Evolutionary conservation across 768 basidiomycete genomes (phyloP), one percentile per base, ranked within the genome.

Genomic region (Leccinum subgranulosum): DNA sequence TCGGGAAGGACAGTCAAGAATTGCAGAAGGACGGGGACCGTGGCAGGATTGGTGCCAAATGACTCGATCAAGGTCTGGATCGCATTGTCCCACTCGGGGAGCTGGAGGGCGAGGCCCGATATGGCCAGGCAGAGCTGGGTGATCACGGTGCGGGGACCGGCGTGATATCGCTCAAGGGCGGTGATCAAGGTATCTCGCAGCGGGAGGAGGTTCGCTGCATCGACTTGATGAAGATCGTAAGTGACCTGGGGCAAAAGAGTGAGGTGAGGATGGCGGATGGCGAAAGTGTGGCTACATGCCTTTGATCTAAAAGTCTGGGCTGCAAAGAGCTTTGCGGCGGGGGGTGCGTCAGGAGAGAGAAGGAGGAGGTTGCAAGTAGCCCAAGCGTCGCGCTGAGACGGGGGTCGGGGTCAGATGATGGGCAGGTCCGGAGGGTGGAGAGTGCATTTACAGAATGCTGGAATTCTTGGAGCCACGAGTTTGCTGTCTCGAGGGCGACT

Each of bases 301-400:
- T 99, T 99, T 50, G 90, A 81, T 70, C 95, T 81, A 71, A 99
- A 92, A 0, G 97, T 98, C 74, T 99, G 97, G 1, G 96, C 94
- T 9, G 94, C 95, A 68, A 99, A 98, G 53, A 97, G 75, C 71
- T 93, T 92, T 39, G 92, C 92, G 53, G 92, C 82, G 31, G 78
- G 70, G 3, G 92, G 90, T 3, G 84, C 85, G 64, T 93, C 88
- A 47, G 86, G 83, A 6, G 87, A 85, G 61, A 88, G 84, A 62
- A 99, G 84, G 65, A 99, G 84, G 73, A 88, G 80, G 76, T 96
- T 95, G 75, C 94, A 97, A 52, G 91, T 92, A 64, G 87, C 82
- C 97, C 97, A 99, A 65, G 97, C 95, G 75, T 97, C 93, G 73
- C 85, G 82, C 97, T 99, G 83, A 43, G 75, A 79, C 80, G 79